A percentile compares a stretch with the other conserved stretches of the same genome.
Conservation (phyloP, 2,329 filamentous ascomycete genomes). For the Pyrenophora seminiperda region DNA sequence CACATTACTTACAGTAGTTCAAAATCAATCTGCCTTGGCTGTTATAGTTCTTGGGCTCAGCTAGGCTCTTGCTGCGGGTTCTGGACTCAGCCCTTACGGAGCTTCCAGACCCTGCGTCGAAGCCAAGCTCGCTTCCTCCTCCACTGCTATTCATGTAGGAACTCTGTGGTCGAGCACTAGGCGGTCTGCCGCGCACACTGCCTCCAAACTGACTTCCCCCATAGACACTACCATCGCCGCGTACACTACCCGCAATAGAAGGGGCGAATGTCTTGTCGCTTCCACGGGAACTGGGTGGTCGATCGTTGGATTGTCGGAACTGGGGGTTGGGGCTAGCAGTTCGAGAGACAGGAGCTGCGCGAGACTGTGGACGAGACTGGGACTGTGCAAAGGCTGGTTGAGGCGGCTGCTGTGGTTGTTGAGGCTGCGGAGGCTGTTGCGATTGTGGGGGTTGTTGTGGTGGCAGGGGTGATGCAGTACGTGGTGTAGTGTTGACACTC, state of each 20-base stretch:
- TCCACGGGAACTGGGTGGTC: conserved; percentile 54
- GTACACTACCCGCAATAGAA: conserved; percentile 47
- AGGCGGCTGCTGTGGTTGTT: conserved; percentile 39
- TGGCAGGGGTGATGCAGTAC: conserved; percentile 50
- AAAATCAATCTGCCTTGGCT: conserved; percentile 85
- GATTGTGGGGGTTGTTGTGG: conserved; percentile 1
- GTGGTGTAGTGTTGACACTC: conserved; percentile 41
- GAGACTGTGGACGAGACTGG: conserved; percentile 36
- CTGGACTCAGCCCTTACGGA: conserved; percentile 48
- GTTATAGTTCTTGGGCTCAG: conserved; percentile 83
- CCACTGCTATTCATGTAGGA: conserved; percentile 49
- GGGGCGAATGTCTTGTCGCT: conserved; percentile 55
- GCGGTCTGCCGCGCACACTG: conserved; percentile 44
- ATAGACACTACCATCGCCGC: conserved; percentile 48
- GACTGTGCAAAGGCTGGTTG: conserved; percentile 39
- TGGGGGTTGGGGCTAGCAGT: conserved; percentile 60
- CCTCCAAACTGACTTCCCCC: conserved; percentile 47
- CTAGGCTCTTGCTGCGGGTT: conserved; percentile 80
- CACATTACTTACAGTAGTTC: conserved; percentile 79
- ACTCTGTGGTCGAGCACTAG: conserved; percentile 49
- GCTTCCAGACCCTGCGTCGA: conserved; percentile 27
- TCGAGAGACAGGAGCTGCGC: conserved; percentile 46
- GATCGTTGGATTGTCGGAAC: conserved; percentile 54
- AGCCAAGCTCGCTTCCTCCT: conserved; percentile 34
- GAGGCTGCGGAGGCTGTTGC: conserved; percentile 39